phyloP scores from a whole-genome alignment of 2,329 filamentous ascomycete species.

The Phyllosticta citrichinensis region DNA sequence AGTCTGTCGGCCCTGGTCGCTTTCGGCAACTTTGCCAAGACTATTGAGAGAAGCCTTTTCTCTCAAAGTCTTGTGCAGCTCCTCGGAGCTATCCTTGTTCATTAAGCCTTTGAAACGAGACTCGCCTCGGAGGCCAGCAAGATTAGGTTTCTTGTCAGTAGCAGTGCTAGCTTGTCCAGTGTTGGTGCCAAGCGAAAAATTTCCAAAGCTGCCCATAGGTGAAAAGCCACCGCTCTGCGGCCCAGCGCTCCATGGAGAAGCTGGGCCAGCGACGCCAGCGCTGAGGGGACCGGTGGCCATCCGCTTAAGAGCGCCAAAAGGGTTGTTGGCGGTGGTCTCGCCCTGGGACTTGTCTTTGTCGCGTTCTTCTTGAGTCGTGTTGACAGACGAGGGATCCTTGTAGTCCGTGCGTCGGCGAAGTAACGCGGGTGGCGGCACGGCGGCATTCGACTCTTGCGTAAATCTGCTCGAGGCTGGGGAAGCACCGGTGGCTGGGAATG shows the following conservation, averaged over 20 bases:
- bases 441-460: slow-evolving; percentile 50
- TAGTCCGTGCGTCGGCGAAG: slow-evolving; percentile 53
- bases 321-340: slow-evolving; percentile 13
- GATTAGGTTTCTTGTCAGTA: slow-evolving; percentile 60
- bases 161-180: slow-evolving; percentile 44
- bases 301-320: slow-evolving; percentile 41
- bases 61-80: slow-evolving; percentile 40
- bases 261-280: slow-evolving; percentile 36
- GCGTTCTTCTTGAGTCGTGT: slow-evolving; percentile 38
- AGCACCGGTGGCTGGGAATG: slow-evolving; percentile 37
- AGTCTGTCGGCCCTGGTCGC: slow-evolving; percentile 35
- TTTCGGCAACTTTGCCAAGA: slow-evolving; percentile 45
- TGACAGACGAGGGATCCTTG: slow-evolving; percentile 36
- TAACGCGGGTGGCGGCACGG: slow-evolving; percentile 51
- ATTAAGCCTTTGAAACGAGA: slow-evolving; percentile 82
- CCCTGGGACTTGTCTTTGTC: slow-evolving; percentile 34
- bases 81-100: slow-evolving; percentile 65
- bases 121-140: slow-evolving; percentile 59
- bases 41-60: slow-evolving; percentile 46
- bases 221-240: slow-evolving; percentile 54
- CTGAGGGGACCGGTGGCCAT: slow-evolving; percentile 45
- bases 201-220: slow-evolving; percentile 79
- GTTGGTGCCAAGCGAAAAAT: slow-evolving; percentile 58
- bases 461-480: slow-evolving; percentile 56
- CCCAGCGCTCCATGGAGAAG: slow-evolving; percentile 50